Evolutionary conservation across 164 flowering plant genomes (phyloP), one percentile per base, ranked within the genome.

Genomic region (Pachysandra terminalis): DNA sequence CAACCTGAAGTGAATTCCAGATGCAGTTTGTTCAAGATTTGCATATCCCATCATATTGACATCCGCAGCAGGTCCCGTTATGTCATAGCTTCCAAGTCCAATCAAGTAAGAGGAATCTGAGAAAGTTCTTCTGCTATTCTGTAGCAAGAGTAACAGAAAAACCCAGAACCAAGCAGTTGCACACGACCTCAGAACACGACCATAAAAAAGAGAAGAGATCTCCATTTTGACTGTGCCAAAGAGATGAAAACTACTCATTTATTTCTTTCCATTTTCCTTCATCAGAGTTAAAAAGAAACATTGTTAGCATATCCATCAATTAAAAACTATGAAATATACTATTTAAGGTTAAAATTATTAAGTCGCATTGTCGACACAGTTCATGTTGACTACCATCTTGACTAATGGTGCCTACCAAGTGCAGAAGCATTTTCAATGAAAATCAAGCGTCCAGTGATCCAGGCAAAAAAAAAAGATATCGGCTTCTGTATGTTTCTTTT

Each of bases 1-100:
- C 78, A 96, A 70, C 81, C 98, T 85, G 75, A 96, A 88, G 82
- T 96, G 99, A 70, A 96, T 72, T 17, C 95, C 97, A 41, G 99
- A 87, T 23, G 93, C 86, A 60, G 69, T 75, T 77, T 91, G 99
- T 9, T 88, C 93, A 3, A 79, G 65, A 74, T 96, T 93, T 26
- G 99, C 96, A 80, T 93, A 96, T 40, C 99, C 99, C 98, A 96
- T 96, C 98, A 96, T 90, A 70, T 96, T 96, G 62, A 90, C 97
- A 88, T 96, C 93, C 27, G 96, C 91, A 1, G 96, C 93, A 28
- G 93, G 96, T 41, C 96, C 96, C 0, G 96, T 88, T 51, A 90
- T 90, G 75, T 90, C 96, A 77, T 86, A 90, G 81, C 91, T 88
- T 62, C 96, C 96, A 49, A 90, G 81, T 51, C 96, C 96, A 63